Conservation (phyloP, 208 protist species). For the Leishmania guyanensis region DNA sequence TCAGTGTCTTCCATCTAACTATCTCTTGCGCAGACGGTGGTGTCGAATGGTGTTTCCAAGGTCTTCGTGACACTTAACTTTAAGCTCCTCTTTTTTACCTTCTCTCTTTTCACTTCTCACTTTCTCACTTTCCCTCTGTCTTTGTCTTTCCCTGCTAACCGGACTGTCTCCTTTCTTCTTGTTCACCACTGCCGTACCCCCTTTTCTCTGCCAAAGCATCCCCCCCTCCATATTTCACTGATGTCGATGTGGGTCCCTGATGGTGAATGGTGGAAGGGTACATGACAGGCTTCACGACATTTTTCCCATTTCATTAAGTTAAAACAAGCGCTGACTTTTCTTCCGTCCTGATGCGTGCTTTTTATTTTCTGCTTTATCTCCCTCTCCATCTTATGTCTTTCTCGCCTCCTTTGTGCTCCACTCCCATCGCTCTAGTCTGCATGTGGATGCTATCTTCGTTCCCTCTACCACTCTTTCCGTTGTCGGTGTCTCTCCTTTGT, state of each 20-base stretch:
- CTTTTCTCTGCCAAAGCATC: background rate
- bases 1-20: background rate
- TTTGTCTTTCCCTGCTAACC: background rate
- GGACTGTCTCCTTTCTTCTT: background rate
- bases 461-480: background rate
- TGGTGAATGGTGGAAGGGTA: background rate
- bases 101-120: background rate
- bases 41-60: background rate
- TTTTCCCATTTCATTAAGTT: background rate
- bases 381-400: background rate
- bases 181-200: background rate
- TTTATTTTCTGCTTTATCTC: background rate
- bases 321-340: background rate
- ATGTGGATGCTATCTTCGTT: background rate
- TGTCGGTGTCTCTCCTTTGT: background rate
- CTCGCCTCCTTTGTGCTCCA: background rate
- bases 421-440: background rate
- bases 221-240: background rate
- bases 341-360: background rate
- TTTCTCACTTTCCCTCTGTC: background rate
- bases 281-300: background rate
- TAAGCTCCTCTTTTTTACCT: background rate
- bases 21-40: background rate
- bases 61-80: background rate
- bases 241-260: background rate